Percentiles rank a stretch among this genome's conserved stretches.
These are phyloP conservation scores for Termitomyces heimii DNA, from an alignment of 768 basidiomycete species.

Conservation along the genomic window DNA sequence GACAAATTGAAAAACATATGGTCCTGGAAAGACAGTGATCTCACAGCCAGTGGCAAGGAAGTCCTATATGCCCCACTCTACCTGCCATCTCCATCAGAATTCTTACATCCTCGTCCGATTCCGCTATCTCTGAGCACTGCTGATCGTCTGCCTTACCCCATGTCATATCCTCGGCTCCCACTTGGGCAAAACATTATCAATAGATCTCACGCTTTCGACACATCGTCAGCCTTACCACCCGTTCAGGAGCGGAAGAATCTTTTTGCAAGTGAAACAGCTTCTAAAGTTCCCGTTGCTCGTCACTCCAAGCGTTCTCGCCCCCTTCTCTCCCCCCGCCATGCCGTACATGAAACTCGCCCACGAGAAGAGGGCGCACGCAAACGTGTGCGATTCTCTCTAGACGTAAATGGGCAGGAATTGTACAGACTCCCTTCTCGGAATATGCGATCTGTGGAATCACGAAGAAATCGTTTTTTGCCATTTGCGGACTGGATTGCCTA, in stretches of 20 bases:
- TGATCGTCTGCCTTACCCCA: not conserved
- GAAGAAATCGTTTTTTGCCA: not conserved
- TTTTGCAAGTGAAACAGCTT: not conserved
- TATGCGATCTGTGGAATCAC: not conserved
- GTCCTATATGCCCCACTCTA: not conserved
- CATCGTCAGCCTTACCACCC: not conserved
- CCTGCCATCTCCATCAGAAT: not conserved
- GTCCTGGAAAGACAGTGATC: not conserved
- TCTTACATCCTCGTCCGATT: not conserved
- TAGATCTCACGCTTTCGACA: not conserved
- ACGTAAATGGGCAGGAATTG: not conserved
- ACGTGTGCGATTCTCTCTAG: conserved; percentile 5
- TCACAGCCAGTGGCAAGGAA: not conserved
- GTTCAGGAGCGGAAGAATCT: not conserved
- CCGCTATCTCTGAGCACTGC: not conserved
- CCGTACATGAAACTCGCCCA: not conserved
- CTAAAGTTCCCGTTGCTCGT: not conserved
- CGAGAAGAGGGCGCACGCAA: conserved; percentile 1
- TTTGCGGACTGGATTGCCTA: conserved; percentile 9
- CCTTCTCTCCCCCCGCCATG: not conserved
- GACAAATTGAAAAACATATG: not conserved
- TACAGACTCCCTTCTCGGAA: not conserved
- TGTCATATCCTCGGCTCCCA: not conserved
- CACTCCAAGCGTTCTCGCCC: conserved; percentile 8
- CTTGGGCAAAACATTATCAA: not conserved